phyloP scores from a whole-genome alignment of 306 rosid species.

The Pueraria montana region DNA sequence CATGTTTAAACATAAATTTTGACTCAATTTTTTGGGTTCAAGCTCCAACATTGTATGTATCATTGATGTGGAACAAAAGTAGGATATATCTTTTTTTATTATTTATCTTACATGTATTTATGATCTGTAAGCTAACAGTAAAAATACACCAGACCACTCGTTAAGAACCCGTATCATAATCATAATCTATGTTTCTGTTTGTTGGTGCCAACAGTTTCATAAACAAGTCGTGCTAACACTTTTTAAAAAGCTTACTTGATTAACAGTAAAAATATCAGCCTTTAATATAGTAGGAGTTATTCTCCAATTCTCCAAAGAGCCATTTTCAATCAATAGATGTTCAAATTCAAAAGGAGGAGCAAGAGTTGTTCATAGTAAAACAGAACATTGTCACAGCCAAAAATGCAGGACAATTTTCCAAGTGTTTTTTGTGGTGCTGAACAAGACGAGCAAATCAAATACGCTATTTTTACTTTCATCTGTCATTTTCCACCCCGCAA shows the following conservation, averaged over 20 bases:
- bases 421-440: not conserved
- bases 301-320: not conserved
- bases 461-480: not conserved
- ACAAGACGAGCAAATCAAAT: not conserved
- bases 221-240: not conserved
- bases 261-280: not conserved
- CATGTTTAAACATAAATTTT: no score
- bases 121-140: not conserved
- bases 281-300: not conserved
- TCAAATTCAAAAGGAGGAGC: not conserved
- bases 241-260: not conserved
- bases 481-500: not conserved
- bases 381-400: not conserved
- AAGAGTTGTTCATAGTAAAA: not conserved
- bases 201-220: no score
- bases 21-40: no score
- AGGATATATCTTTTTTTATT: no score
- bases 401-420: not conserved
- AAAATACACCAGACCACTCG: no score
- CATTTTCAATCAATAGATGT: not conserved
- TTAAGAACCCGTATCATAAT: no score
- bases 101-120: no score
- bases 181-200: not conserved
- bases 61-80: no score
- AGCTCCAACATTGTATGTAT: no score